Evolutionary conservation across 2,329 filamentous ascomycete species (phyloP).

Genomic region (Dendrostoma leiphaemia): DNA sequence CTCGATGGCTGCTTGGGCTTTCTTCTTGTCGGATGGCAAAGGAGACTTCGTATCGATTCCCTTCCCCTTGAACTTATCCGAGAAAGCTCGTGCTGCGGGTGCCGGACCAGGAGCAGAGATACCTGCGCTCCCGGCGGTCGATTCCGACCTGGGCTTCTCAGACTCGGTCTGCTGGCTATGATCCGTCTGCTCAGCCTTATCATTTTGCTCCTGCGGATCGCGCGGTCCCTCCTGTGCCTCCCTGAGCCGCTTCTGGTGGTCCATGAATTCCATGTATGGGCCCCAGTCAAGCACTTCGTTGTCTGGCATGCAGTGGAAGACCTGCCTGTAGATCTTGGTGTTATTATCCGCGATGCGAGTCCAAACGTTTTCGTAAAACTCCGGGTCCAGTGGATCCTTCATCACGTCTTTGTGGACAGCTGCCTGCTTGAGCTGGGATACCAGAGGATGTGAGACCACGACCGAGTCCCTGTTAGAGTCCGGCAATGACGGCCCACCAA

Average conservation of each 20-base stretch:
- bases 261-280: conserved; percentile 81
- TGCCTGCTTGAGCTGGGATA: conserved; percentile 70
- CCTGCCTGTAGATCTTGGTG: conserved; percentile 86
- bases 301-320: conserved; percentile 97
- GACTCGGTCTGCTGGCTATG: conserved; percentile 14
- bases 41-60: conserved; percentile 23
- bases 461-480: conserved; percentile 51
- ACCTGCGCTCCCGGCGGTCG: conserved; percentile 35
- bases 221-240: conserved; percentile 54
- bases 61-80: conserved; percentile 32
- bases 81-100: conserved; percentile 32
- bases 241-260: conserved; percentile 76
- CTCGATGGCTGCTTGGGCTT: conserved; percentile 3
- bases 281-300: conserved; percentile 92
- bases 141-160: conserved; percentile 25
- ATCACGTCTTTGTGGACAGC: conserved; percentile 88
- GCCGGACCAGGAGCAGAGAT: conserved; percentile 41
- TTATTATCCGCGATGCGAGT: conserved; percentile 86
- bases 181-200: conserved; percentile 46
- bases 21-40: conserved; percentile 1
- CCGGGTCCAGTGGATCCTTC: conserved; percentile 78
- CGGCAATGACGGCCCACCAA: conserved; percentile 68
- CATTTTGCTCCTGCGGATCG: conserved; percentile 46
- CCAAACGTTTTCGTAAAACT: conserved; percentile 89
- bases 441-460: conserved; percentile 48